Base-by-base conservation (phyloP, 805 yeast species). In the Monosporozyma unispora region DNA sequence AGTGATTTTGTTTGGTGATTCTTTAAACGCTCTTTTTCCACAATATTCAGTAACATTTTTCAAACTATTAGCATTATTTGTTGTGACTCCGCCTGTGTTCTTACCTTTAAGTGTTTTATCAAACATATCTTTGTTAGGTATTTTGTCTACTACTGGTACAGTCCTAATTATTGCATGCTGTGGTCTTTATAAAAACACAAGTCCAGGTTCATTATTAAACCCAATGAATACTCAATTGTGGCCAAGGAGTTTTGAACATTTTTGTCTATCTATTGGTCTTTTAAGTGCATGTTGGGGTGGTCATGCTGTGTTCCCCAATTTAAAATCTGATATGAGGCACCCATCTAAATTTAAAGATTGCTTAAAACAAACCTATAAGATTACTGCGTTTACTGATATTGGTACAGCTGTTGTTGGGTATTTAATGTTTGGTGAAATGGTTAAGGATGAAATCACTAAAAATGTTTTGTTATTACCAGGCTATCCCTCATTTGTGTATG, bases 251-350 rank as follows among this genome's bases (percentile, higher is more conserved):
- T 57, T 68, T 14, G 64, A 73, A 5, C 79, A 77, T 52, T 70
- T 80, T 29, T 73, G 84, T 44, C 70, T 84, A 44, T 74, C 84
- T 8, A 67, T 82, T 49, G 91, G 91, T 2, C 72, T 84, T 27
- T 73, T 81, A 51, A 76, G 84, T 74, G 88, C 90, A 3, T 88
- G 89, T 11, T 84, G 87, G 80, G 91, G 91, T 50, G 93, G 93
- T 2, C 91, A 84, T 62, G 87, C 88, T 1, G 82, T 85, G 6
- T 83, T 83, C 55, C 91, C 91, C 2, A 86, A 82, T 57, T 68
- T 84, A 42, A 81, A 79, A 61, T 69, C 77, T 38, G 93, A 84
- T 62, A 85, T 84, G 85, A 74, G 80, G 58, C 81, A 76, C 49
- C 88, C 88, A 6, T 62, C 70, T 28, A 78, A 76, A 53, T 83